phyloP scores from a whole-genome alignment of 345 rosid genomes.

The Salix brachista region DNA sequence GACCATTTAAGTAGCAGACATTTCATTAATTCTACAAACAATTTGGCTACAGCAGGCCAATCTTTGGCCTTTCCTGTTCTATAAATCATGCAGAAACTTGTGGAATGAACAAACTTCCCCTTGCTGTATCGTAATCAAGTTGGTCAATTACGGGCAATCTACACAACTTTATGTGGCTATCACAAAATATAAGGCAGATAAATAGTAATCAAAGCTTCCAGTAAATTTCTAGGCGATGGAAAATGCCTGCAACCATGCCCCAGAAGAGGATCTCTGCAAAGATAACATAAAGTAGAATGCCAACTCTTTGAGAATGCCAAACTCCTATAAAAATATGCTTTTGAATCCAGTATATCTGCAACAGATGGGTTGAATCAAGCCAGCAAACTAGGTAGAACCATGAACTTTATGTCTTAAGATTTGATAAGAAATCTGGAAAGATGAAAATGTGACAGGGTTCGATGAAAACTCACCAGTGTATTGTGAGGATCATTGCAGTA shows the following conservation, averaged over 20 bases:
- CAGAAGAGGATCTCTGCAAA: slow-evolving; percentile 74
- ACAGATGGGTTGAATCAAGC: not conserved
- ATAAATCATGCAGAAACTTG: not conserved
- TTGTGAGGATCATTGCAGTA: slow-evolving; percentile 61
- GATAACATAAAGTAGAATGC: slow-evolving; percentile 62
- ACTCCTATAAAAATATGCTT: slow-evolving; percentile 57
- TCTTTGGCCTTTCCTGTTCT: not conserved
- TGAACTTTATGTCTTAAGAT: not conserved
- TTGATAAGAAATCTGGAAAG: not conserved
- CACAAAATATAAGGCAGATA: not conserved
- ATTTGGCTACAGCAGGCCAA: not conserved
- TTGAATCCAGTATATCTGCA: slow-evolving; percentile 64
- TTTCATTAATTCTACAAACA: not conserved
- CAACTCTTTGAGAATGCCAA: slow-evolving; percentile 60
- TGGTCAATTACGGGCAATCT: not conserved
- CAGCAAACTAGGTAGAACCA: too few relatives aligned
- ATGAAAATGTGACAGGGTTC: not conserved
- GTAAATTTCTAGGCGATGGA: slow-evolving; percentile 47
- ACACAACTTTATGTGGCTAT: not conserved
- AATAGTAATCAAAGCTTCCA: slow-evolving; percentile 62
- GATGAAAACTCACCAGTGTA: slow-evolving; percentile 46
- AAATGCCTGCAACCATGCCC: slow-evolving; percentile 54
- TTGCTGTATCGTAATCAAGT: not conserved
- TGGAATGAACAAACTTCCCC: not conserved
- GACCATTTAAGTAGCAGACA: not conserved